Percentiles rank a stretch among this genome's conserved stretches.
Conservation (phyloP, 495 filamentous ascomycete genomes). For the Tuber umbilicatum region DNA sequence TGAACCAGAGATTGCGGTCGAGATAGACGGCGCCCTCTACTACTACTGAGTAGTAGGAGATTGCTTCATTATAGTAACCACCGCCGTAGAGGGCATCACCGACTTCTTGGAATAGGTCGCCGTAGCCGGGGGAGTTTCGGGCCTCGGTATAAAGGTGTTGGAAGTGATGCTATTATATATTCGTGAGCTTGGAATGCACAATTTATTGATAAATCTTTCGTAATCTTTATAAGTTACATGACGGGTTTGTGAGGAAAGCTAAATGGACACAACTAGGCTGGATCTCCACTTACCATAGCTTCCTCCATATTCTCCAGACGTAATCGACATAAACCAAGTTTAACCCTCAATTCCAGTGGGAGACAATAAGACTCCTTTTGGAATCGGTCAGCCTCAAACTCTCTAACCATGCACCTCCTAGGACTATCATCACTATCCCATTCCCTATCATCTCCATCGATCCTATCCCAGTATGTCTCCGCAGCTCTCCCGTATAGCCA, state of each 20-base stretch:
- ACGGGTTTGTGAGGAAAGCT: neutral
- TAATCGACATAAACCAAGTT: slow-evolving; percentile 73
- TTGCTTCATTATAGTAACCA: slow-evolving; percentile 55
- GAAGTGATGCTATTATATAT: slow-evolving; percentile 48
- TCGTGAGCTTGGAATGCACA: slow-evolving; percentile 10
- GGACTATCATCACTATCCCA: slow-evolving; percentile 74
- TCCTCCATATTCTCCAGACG: slow-evolving; percentile 64
- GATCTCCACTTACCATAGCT: slow-evolving; percentile 57
- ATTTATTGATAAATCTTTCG: neutral
- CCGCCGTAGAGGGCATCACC: slow-evolving; percentile 60
- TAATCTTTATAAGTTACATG: slow-evolving; percentile 1
- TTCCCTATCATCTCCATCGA: slow-evolving; percentile 74
- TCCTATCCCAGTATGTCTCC: slow-evolving; percentile 75
- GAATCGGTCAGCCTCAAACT: slow-evolving; percentile 53
- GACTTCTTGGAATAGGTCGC: slow-evolving; percentile 68
- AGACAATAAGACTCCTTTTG: slow-evolving; percentile 64
- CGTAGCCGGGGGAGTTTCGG: slow-evolving; percentile 51
- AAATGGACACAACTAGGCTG: slow-evolving; percentile 8
- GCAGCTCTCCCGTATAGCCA: slow-evolving; percentile 72
- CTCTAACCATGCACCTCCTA: slow-evolving; percentile 51
- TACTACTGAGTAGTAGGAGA: slow-evolving; percentile 67
- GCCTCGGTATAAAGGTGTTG: slow-evolving; percentile 40
- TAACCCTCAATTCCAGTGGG: slow-evolving; percentile 77
- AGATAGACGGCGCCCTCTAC: slow-evolving; percentile 52
- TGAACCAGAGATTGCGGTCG: slow-evolving; percentile 59